Percentiles rank a stretch among this genome's conserved stretches.
These are phyloP conservation scores for Hyphopichia fennica DNA, from an alignment of 1,139 yeast species.

Conservation along the genomic window DNA sequence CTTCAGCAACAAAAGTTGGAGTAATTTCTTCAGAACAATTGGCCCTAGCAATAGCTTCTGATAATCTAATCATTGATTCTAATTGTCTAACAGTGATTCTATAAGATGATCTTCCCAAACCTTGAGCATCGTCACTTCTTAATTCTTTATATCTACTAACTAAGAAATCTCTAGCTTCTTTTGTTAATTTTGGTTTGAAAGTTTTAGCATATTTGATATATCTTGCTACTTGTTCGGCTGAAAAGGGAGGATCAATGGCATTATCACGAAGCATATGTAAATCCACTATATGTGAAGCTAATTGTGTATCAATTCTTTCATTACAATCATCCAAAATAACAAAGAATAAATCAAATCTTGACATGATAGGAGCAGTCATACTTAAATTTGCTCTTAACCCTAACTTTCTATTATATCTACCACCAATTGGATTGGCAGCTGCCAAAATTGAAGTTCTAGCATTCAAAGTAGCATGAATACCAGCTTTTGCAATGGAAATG, in stretches of 20 bases:
- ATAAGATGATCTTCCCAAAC: constrained; percentile 81
- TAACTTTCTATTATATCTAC: constrained; percentile 85
- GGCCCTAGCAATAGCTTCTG: constrained; percentile 97
- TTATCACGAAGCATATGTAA: constrained; percentile 89
- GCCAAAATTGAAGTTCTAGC: constrained; percentile 96
- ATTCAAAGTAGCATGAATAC: constrained; percentile 94
- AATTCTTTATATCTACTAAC: constrained; percentile 84
- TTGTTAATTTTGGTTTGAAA: constrained; percentile 85
- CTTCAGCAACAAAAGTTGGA: constrained; percentile 88
- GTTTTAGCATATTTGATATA: constrained; percentile 92
- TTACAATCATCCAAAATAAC: constrained; percentile 95
- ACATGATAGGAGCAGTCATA: constrained; percentile 99
- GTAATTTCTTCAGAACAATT: constrained; percentile 90
- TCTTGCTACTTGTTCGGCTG: constrained; percentile 84
- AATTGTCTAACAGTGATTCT: constrained; percentile 96
- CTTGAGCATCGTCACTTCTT: constrained; percentile 90
- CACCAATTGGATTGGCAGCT: constrained; percentile 97
- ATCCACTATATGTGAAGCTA: constrained; percentile 91
- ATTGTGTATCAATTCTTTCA: constrained; percentile 82
- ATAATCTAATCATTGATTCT: constrained; percentile 88
- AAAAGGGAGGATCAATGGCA: constrained; percentile 87
- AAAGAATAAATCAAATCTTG: constrained; percentile 93
- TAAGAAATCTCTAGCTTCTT: constrained; percentile 75
- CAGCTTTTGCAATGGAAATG: constrained; percentile 96
- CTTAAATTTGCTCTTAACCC: constrained; percentile 85